These are phyloP conservation scores for Kondoa malvinella DNA, from an alignment of 768 basidiomycete species.

Conservation along the genomic window DNA sequence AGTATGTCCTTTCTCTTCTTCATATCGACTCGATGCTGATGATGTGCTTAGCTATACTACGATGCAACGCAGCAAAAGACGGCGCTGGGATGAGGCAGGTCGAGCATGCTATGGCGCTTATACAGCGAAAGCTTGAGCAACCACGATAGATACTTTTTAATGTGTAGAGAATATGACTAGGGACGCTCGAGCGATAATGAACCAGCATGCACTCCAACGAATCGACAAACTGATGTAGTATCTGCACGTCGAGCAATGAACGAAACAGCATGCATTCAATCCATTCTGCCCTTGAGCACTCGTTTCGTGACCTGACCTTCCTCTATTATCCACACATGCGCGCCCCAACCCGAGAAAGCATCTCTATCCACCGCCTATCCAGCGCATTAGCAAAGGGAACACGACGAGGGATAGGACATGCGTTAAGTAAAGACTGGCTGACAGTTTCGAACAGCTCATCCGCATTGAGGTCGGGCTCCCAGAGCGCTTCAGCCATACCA, in stretches of 20 bases:
- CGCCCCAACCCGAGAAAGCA: conserved; percentile 94
- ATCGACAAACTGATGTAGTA: no score
- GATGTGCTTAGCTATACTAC: background rate
- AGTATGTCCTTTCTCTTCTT: background rate
- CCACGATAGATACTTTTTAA: background rate
- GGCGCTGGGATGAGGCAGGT: background rate
- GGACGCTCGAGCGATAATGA: no score
- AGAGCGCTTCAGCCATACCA: conserved; percentile 93
- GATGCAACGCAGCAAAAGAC: background rate
- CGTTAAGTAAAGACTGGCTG: conserved; percentile 79
- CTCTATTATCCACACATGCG: conserved; percentile 70
- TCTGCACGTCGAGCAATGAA: no score
- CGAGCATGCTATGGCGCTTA: background rate
- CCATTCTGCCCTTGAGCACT: conserved; percentile 79
- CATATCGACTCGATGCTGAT: background rate
- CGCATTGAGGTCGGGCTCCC: conserved; percentile 91
- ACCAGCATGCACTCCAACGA: no score
- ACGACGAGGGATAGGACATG: background rate
- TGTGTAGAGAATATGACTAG: no score
- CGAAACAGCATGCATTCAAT: no score
- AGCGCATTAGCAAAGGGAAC: background rate
- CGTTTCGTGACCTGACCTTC: conserved; percentile 50
- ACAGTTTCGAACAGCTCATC: conserved; percentile 98
- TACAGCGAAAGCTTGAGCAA: background rate
- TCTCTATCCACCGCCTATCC: conserved; percentile 67